A percentile compares a stretch with the other conserved stretches of the same genome.
Conservation (phyloP, 192 early-diverging fungal species). For the Podila horticola region DNA sequence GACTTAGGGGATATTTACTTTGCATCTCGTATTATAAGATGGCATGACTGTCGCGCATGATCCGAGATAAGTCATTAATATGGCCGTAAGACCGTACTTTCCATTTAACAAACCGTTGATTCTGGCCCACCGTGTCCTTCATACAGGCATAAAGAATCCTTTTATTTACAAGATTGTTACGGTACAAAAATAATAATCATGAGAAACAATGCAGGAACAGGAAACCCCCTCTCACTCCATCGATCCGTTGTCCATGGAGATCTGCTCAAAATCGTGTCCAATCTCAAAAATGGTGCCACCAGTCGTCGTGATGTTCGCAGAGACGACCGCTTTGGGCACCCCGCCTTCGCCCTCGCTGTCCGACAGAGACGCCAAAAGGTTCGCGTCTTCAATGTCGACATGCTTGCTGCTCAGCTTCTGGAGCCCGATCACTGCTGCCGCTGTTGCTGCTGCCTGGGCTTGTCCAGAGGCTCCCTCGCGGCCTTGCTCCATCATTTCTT, state of each 20-base stretch:
- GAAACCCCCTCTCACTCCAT: background rate
- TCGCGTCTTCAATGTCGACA: background rate
- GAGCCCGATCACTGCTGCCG: conserved; percentile 4
- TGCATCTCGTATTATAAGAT: no score
- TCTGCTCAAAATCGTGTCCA: conserved; percentile 30
- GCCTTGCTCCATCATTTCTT: conserved; percentile 31
- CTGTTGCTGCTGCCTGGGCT: background rate
- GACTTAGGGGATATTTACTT: no score
- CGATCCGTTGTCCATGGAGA: conserved; percentile 20
- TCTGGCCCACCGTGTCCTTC: no score
- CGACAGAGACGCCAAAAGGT: background rate
- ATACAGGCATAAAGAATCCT: no score
- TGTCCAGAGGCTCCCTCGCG: background rate
- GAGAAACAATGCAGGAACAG: background rate
- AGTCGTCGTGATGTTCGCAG: background rate
- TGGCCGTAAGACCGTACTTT: no score
- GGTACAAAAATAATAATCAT: no score
- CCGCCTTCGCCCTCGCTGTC: background rate
- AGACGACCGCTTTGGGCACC: background rate
- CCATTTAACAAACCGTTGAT: no score
- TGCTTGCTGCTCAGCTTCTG: background rate
- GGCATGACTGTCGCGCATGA: no score
- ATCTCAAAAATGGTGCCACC: conserved; percentile 6
- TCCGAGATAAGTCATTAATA: no score
- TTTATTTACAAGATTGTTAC: no score